These are phyloP conservation scores for Lichenothelia convexa DNA, from an alignment of 495 filamentous ascomycete species.

Conservation along the genomic window DNA sequence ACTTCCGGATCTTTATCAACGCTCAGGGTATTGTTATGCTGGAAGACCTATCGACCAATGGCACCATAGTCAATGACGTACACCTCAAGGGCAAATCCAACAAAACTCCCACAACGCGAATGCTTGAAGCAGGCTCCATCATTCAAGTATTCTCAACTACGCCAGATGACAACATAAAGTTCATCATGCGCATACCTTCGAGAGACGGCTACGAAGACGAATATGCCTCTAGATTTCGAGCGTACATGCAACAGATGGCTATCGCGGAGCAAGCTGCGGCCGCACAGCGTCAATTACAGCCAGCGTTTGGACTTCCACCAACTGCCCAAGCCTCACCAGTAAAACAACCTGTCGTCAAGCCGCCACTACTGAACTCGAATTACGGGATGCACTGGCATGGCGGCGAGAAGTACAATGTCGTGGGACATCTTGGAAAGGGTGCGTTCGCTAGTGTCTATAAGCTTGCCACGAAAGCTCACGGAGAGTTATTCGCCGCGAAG, in stretches of 20 bases:
- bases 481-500: conserved; percentile 70
- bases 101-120: conserved; percentile 28
- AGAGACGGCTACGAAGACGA: conserved; percentile 38
- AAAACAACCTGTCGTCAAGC: conserved; percentile 12
- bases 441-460: conserved; percentile 88
- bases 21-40: conserved; percentile 67
- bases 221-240: conserved; percentile 39
- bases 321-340: not conserved
- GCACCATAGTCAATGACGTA: conserved; percentile 61
- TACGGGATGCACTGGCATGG: conserved; percentile 60
- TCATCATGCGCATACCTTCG: conserved; percentile 69
- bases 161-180: conserved; percentile 34
- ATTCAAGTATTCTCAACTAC: conserved; percentile 44
- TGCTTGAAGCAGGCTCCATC: conserved; percentile 52
- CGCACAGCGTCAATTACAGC: not conserved
- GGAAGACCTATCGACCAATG: conserved; percentile 81
- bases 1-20: conserved; percentile 84
- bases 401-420: conserved; percentile 62
- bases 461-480: conserved; percentile 60
- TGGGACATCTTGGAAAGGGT: conserved; percentile 67
- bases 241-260: conserved; percentile 24
- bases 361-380: conserved; percentile 24
- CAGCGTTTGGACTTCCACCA: conserved; percentile 1
- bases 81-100: conserved; percentile 32
- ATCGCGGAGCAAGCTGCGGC: conserved; percentile 1